phyloP scores from a whole-genome alignment of 1,284 basidiomycete species.

The Quambalaria eucalypti region DNA sequence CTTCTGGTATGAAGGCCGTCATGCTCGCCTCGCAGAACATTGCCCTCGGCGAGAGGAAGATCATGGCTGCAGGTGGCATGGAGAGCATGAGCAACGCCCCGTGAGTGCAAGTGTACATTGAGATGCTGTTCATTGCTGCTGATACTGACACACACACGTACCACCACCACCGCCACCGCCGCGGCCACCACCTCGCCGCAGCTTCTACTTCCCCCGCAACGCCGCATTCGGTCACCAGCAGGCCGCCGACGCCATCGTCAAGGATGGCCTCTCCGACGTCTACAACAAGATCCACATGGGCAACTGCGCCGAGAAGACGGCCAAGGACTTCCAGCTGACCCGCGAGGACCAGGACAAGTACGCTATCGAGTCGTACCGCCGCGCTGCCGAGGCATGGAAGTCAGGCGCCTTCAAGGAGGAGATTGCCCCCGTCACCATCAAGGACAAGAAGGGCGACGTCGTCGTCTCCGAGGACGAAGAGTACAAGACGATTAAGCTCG shows the following conservation, averaged over 20 bases:
- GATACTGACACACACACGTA: too few relatives aligned
- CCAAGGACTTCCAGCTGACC: conserved; percentile 46
- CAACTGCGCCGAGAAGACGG: conserved; percentile 48
- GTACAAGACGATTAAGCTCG: conserved; percentile 58
- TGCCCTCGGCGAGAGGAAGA: conserved; percentile 47
- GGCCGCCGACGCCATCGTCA: conserved; percentile 75
- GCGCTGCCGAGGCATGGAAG: conserved; percentile 83
- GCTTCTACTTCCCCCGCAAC: conserved; percentile 81
- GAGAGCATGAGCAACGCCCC: conserved; percentile 50
- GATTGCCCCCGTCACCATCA: conserved; percentile 66
- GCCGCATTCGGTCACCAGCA: conserved; percentile 83
- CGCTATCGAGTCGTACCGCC: conserved; percentile 87
- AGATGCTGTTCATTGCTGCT: too few relatives aligned
- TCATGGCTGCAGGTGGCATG: conserved; percentile 51
- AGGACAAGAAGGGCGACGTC: conserved; percentile 79
- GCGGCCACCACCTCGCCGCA: too few relatives aligned
- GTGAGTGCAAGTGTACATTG: conserved; percentile 22
- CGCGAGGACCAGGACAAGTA: conserved; percentile 53
- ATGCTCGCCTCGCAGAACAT: conserved; percentile 50
- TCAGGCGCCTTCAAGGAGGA: conserved; percentile 75
- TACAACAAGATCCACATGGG: conserved; percentile 34
- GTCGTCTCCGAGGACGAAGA: conserved; percentile 89
- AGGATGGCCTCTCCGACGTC: conserved; percentile 64
- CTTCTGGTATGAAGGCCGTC: conserved; percentile 50
- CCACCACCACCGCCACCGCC: too few relatives aligned